Percentiles rank a stretch among this genome's conserved stretches.
Conservation (phyloP, 352 stramenopile species). For the Globisporangium carolinianum region DNA sequence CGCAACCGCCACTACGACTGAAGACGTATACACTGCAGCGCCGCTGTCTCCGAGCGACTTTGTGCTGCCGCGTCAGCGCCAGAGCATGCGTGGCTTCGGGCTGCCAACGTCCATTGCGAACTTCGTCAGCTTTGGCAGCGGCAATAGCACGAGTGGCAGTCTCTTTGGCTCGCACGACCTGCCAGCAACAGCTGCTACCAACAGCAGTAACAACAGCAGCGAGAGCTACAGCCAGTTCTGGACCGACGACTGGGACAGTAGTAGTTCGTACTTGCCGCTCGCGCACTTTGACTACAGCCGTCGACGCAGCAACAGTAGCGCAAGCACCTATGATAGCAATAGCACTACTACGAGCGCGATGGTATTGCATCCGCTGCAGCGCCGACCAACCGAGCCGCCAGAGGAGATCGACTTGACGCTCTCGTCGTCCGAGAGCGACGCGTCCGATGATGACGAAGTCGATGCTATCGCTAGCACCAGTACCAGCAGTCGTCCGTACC, state of each 20-base stretch:
- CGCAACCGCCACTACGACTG: too few relatives aligned
- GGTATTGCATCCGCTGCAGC: not conserved
- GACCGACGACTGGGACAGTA: too few relatives aligned
- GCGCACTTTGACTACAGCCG: too few relatives aligned
- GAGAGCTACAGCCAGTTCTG: too few relatives aligned
- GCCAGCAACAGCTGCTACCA: not conserved
- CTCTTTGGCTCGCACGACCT: not conserved
- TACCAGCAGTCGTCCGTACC: not conserved
- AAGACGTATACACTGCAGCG: too few relatives aligned
- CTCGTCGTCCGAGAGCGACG: conserved; percentile 35
- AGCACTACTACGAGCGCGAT: not conserved
- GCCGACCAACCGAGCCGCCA: conserved; percentile 2
- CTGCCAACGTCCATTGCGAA: conserved; percentile 4
- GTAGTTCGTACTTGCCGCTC: too few relatives aligned
- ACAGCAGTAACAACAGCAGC: not conserved
- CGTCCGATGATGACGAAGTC: conserved; percentile 1
- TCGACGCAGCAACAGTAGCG: too few relatives aligned
- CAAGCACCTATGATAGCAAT: too few relatives aligned
- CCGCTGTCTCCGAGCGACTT: not conserved
- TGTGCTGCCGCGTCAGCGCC: conserved; percentile 1
- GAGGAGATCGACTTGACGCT: conserved; percentile 68
- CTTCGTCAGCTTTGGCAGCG: conserved; percentile 6
- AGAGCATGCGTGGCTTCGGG: conserved; percentile 1
- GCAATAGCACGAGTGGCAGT: not conserved
- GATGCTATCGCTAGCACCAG: not conserved